phyloP scores from a whole-genome alignment of 1,139 yeast genomes.

The Nadsonia starkeyi-henricii region DNA sequence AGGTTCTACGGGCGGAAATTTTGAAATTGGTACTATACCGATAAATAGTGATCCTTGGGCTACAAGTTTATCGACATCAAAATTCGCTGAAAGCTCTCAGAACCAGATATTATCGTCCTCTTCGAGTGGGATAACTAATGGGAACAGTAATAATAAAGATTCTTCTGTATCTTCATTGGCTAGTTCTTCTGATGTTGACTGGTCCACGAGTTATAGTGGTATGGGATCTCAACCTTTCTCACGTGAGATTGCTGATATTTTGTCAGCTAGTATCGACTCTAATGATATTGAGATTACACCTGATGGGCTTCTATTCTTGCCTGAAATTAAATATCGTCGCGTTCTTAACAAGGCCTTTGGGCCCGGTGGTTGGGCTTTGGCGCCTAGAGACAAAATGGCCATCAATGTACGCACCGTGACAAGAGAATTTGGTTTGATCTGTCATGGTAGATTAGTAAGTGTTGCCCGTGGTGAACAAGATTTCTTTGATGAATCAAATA shows the following conservation, averaged over 20 bases:
- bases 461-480: slow-evolving; percentile 95
- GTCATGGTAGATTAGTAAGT: slow-evolving; percentile 79
- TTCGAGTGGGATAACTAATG: neutral
- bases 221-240: slow-evolving; percentile 67
- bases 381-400: slow-evolving; percentile 77
- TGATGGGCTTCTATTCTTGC: slow-evolving; percentile 80
- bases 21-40: neutral
- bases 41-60: neutral
- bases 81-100: neutral
- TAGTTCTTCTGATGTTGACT: slow-evolving; percentile 9
- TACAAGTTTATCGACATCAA: neutral
- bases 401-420: slow-evolving; percentile 56
- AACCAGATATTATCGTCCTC: neutral
- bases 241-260: slow-evolving; percentile 40
- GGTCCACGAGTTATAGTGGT: slow-evolving; percentile 33
- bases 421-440: slow-evolving; percentile 77
- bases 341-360: slow-evolving; percentile 84
- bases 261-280: slow-evolving; percentile 45
- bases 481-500: slow-evolving; percentile 72
- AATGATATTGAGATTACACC: slow-evolving; percentile 88
- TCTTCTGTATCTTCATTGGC: neutral
- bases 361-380: slow-evolving; percentile 98
- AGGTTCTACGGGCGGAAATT: neutral
- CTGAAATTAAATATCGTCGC: slow-evolving; percentile 89
- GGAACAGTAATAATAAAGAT: neutral